Evolutionary conservation across 805 yeast species (phyloP).

Genomic region (Cyberlindnera nakhonratchasimensis): DNA sequence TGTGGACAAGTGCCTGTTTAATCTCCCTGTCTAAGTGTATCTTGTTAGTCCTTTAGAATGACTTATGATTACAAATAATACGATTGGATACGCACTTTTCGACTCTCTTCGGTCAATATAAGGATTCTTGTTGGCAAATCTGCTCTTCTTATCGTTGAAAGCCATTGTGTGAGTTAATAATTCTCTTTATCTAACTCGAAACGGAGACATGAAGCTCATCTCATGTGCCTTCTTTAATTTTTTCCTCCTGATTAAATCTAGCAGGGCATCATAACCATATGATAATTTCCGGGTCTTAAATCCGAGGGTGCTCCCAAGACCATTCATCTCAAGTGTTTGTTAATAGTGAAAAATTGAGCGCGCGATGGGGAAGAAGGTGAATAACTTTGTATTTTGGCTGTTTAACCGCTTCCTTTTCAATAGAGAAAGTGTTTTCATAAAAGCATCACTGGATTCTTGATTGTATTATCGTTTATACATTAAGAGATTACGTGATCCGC

Average conservation of each 20-base stretch:
- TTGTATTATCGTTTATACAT: background rate
- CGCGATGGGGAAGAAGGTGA: no score
- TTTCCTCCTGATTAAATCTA: background rate
- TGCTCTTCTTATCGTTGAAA: slow-evolving; percentile 7
- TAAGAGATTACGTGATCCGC: background rate
- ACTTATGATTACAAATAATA: background rate
- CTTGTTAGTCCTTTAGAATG: background rate
- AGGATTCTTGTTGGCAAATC: slow-evolving; percentile 23
- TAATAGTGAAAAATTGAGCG: slow-evolving; percentile 4
- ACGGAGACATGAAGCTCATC: background rate
- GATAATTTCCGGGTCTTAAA: background rate
- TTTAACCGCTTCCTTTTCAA: no score
- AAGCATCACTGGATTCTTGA: no score
- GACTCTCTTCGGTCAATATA: slow-evolving; percentile 26
- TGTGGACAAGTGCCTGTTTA: slow-evolving; percentile 69
- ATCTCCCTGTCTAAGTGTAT: slow-evolving; percentile 52
- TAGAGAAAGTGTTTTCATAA: no score
- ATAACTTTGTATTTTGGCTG: no score
- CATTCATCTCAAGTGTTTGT: no score
- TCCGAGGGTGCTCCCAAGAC: slow-evolving; percentile 1
- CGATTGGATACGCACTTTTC: slow-evolving; percentile 15
- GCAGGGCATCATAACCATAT: background rate
- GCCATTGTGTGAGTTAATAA: no score
- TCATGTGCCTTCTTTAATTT: background rate
- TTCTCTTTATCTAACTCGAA: no score